Evolutionary conservation across 2,329 filamentous ascomycete species (phyloP).

Genomic region (Fusarium nanum): DNA sequence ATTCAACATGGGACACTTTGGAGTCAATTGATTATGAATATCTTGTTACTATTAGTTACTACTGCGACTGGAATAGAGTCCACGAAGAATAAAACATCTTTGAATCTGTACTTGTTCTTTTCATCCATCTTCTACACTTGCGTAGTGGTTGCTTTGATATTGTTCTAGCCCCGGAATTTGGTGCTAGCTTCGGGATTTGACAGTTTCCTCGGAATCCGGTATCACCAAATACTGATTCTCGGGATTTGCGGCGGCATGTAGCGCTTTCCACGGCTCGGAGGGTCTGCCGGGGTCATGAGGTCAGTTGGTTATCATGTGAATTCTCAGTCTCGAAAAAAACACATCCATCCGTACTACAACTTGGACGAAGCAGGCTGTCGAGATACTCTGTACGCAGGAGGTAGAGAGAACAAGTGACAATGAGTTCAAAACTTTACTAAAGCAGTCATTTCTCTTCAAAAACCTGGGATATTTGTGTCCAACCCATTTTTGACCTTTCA

Average conservation of each 20-base stretch:
- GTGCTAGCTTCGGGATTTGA: not conserved
- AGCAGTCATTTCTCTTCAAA: no score
- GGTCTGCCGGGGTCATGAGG: not conserved
- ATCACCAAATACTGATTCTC: not conserved
- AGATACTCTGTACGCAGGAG: not conserved
- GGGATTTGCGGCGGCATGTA: not conserved
- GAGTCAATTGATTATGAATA: slow-evolving; percentile 16
- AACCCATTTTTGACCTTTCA: no score
- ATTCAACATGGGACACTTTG: slow-evolving; percentile 35
- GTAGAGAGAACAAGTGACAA: not conserved
- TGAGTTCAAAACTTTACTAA: not conserved
- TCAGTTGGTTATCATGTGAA: not conserved
- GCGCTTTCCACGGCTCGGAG: slow-evolving; percentile 1
- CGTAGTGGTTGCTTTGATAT: not conserved
- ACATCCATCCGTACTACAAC: not conserved
- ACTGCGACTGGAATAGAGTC: slow-evolving; percentile 5
- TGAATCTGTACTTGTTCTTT: not conserved
- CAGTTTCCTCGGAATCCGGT: slow-evolving; percentile 1
- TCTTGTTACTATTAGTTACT: slow-evolving; percentile 4
- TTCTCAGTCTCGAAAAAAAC: not conserved
- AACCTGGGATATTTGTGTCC: no score
- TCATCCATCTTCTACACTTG: not conserved
- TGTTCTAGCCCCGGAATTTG: slow-evolving; percentile 6
- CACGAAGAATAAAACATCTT: slow-evolving; percentile 14
- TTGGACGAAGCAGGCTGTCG: not conserved